Conservation (phyloP, 106 monocot genomes). For the Platanthera guangdongensis region DNA sequence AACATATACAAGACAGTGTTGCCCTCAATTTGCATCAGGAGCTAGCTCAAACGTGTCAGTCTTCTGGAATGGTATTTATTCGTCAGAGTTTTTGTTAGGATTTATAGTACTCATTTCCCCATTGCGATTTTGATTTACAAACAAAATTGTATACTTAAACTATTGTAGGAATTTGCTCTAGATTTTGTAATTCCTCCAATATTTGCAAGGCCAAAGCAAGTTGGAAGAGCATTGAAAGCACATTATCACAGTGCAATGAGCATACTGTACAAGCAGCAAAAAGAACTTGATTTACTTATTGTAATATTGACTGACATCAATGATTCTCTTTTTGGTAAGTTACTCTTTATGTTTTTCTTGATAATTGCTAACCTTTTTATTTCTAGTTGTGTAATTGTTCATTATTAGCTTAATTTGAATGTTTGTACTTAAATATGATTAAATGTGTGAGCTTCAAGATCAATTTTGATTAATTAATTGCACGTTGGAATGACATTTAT, state of each 20-base stretch:
- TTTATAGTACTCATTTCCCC: background rate
- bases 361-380: background rate
- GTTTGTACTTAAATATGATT: no score
- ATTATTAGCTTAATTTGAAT: no score
- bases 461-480: no score
- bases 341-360: background rate
- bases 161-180: conserved; percentile 37
- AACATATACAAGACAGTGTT: no score
- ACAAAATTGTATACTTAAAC: background rate
- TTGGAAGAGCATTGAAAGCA: conserved; percentile 44
- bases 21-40: no score
- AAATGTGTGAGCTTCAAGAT: no score
- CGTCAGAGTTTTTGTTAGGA: no score
- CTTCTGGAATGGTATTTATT: no score
- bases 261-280: conserved; percentile 18
- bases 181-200: conserved; percentile 35
- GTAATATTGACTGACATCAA: conserved; percentile 62
- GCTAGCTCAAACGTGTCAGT: no score
- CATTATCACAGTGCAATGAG: conserved; percentile 42
- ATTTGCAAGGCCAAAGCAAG: conserved; percentile 37
- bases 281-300: conserved; percentile 55
- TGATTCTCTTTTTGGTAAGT: conserved; percentile 61
- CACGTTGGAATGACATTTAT: no score
- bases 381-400: background rate
- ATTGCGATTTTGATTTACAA: background rate